Conservation (phyloP, 2,329 filamentous ascomycete genomes). For the Alternaria ethzedia region DNA sequence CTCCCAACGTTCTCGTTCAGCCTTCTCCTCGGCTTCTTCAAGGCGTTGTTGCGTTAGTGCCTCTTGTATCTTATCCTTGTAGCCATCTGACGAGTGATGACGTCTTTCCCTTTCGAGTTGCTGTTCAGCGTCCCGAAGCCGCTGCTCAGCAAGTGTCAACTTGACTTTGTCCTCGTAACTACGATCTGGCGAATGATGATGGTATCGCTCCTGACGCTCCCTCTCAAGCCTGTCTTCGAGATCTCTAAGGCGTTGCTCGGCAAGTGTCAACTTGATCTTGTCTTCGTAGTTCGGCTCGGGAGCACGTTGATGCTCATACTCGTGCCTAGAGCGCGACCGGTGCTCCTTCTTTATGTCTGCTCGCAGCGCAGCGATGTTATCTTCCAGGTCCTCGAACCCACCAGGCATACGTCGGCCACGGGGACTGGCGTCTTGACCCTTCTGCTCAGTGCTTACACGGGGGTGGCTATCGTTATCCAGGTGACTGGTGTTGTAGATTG, state of each 20-base stretch:
- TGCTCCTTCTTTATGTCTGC: conserved; percentile 32
- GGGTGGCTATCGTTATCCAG: conserved; percentile 46
- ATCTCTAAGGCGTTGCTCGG: conserved; percentile 12
- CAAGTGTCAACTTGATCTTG: conserved; percentile 10
- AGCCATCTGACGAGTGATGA: conserved; percentile 14
- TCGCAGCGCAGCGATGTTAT: conserved; percentile 43
- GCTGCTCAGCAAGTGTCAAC: conserved; percentile 42
- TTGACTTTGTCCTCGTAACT: conserved; percentile 38
- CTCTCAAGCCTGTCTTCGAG: conserved; percentile 9
- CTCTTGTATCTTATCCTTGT: conserved; percentile 41
- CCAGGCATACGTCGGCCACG: conserved; percentile 44
- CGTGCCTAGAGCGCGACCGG: conserved; percentile 33
- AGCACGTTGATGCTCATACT: conserved; percentile 23
- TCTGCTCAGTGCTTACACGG: conserved; percentile 43
- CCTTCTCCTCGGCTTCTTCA: conserved; percentile 45
- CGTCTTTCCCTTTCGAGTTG: conserved; percentile 36
- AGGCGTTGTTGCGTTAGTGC: conserved; percentile 44
- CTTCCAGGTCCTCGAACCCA: conserved; percentile 41
- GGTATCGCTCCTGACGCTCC: conserved; percentile 15
- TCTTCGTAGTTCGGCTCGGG: conserved; percentile 8
- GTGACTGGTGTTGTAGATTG: conserved; percentile 55
- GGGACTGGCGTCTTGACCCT: conserved; percentile 27
- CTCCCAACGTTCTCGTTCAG: conserved; percentile 45
- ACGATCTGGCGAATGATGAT: conserved; percentile 34
- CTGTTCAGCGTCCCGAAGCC: conserved; percentile 45